Evolutionary conservation across 345 rosid genomes (phyloP).

Genomic region (Acer yangbiense): DNA sequence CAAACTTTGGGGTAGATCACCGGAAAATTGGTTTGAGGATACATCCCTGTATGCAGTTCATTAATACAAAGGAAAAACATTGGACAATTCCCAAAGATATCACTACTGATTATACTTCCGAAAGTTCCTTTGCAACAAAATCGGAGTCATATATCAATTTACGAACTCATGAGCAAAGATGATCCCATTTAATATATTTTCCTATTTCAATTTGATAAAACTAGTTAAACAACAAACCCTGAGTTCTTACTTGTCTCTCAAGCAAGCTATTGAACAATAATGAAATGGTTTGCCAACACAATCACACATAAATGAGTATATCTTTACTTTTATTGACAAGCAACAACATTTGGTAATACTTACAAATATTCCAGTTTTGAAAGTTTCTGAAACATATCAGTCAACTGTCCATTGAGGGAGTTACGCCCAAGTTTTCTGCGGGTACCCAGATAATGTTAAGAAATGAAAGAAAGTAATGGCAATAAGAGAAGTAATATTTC

Average conservation of each 20-base stretch:
- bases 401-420: slow-evolving; percentile 74
- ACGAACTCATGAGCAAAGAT: not conserved
- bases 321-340: not conserved
- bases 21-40: slow-evolving; percentile 71
- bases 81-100: not conserved
- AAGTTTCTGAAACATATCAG: slow-evolving; percentile 83
- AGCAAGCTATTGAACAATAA: not conserved
- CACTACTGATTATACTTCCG: not conserved
- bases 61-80: not conserved
- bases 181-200: not conserved
- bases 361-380: slow-evolving; percentile 66
- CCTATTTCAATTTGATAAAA: not conserved
- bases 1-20: slow-evolving; percentile 71
- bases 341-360: slow-evolving; percentile 24
- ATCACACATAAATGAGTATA: not conserved
- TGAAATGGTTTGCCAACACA: not conserved
- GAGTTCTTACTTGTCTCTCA: not conserved
- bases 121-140: not conserved
- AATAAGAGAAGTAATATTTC: slow-evolving; percentile 21
- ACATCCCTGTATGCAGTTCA: slow-evolving; percentile 65
- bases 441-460: slow-evolving; percentile 22
- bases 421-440: slow-evolving; percentile 71
- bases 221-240: not conserved
- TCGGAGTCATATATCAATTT: not conserved
- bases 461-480: slow-evolving; percentile 3